Conservation (phyloP, 73 alveolate species). For the Tetrahymena malaccensis region DNA sequence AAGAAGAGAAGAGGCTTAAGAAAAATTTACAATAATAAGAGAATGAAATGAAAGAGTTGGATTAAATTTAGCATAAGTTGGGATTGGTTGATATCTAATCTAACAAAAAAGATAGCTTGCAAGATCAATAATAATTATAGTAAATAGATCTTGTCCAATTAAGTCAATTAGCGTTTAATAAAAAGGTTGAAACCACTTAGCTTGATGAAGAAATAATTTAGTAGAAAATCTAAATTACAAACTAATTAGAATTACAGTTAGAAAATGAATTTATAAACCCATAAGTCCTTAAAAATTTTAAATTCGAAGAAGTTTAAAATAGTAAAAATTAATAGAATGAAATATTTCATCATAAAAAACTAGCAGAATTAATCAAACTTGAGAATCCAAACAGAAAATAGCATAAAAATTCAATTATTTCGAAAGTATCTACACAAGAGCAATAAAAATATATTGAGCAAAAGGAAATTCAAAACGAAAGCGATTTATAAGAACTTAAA, state of each 20-base stretch:
- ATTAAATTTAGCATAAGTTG: background rate
- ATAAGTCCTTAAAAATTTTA: background rate
- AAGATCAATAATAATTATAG: background rate
- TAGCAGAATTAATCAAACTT: background rate
- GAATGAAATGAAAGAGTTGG: background rate
- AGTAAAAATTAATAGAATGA: background rate
- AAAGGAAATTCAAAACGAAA: background rate
- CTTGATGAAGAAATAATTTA: background rate
- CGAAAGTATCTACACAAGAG: background rate
- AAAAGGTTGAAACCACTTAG: background rate
- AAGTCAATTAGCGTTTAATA: background rate
- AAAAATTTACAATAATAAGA: background rate
- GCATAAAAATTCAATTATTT: background rate
- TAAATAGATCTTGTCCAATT: background rate
- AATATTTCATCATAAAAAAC: background rate
- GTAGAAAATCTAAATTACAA: background rate
- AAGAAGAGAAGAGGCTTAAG: background rate
- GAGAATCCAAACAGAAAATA: background rate
- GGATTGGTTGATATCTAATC: background rate
- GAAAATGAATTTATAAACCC: background rate
- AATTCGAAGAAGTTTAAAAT: background rate
- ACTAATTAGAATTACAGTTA: background rate
- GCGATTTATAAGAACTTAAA: background rate
- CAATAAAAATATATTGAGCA: background rate
- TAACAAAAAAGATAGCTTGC: background rate